Conservation (phyloP, 495 filamentous ascomycete species). For the Arthonia radiata region DNA sequence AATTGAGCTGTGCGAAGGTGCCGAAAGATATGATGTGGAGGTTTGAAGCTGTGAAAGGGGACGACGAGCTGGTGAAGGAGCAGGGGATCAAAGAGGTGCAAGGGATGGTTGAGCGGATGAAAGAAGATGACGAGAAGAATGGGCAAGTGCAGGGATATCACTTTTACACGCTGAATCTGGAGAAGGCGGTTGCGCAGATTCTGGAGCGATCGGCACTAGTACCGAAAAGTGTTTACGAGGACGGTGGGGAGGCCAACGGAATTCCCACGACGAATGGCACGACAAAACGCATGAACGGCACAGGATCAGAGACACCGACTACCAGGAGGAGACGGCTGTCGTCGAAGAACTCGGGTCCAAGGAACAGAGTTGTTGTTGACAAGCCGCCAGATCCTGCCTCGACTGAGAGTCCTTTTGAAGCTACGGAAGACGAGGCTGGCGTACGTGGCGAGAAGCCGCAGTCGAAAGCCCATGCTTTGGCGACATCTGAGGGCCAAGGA, state of each 20-base stretch:
- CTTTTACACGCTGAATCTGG: constrained; percentile 91
- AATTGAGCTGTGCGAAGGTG: constrained; percentile 69
- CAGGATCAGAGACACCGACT: background rate
- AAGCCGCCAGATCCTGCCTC: constrained; percentile 7
- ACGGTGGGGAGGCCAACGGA: too few relatives aligned
- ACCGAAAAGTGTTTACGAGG: constrained; percentile 13
- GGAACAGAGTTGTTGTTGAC: constrained; percentile 65
- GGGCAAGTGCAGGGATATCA: constrained; percentile 43
- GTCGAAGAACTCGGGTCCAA: constrained; percentile 46
- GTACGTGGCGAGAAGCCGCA: constrained; percentile 32
- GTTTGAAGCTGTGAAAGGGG: constrained; percentile 56
- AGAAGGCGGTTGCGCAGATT: constrained; percentile 87
- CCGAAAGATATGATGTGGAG: constrained; percentile 41
- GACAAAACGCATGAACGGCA: constrained; percentile 15
- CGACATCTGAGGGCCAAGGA: constrained; percentile 79
- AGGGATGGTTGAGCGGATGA: constrained; percentile 46
- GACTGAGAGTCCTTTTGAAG: constrained; percentile 34
- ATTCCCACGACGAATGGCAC: constrained; percentile 14
- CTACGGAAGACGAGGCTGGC: constrained; percentile 36
- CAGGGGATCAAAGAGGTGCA: constrained; percentile 33
- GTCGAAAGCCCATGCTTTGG: constrained; percentile 54
- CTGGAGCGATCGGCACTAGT: constrained; percentile 71
- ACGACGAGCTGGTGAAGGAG: constrained; percentile 77
- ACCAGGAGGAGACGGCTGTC: constrained; percentile 7
- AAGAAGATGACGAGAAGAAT: constrained; percentile 6